These are phyloP conservation scores for Moesziomyces globuligerus DNA, from an alignment of 1,284 basidiomycete genomes.

Conservation along the genomic window DNA sequence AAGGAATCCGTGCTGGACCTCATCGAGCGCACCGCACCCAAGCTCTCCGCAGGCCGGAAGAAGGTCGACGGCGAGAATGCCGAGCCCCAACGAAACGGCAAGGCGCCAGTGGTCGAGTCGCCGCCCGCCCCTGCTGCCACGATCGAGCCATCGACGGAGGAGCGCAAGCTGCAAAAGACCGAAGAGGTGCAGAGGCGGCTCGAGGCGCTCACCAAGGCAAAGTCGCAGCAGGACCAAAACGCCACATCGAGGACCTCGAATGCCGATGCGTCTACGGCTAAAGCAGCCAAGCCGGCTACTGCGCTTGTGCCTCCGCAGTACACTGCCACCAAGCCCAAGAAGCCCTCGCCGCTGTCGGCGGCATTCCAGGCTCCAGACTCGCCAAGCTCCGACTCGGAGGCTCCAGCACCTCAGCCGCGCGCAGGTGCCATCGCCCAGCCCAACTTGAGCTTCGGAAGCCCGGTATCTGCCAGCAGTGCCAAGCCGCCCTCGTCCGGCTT, in stretches of 20 bases:
- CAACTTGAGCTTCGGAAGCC: slow-evolving; percentile 24
- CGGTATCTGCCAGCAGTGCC: slow-evolving; percentile 6
- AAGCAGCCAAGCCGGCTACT: slow-evolving; percentile 8
- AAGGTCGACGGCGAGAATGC: slow-evolving; percentile 9
- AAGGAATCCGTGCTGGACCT: slow-evolving; percentile 55
- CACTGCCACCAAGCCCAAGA: slow-evolving; percentile 50
- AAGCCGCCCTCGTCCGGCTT: slow-evolving; percentile 26
- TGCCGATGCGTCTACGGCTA: slow-evolving; percentile 1
- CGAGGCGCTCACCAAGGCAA: slow-evolving; percentile 44
- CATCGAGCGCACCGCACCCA: slow-evolving; percentile 56
- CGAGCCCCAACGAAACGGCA: slow-evolving; percentile 7
- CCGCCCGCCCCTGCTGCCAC: slow-evolving; percentile 1
- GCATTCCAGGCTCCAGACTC: slow-evolving; percentile 51
- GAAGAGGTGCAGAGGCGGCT: slow-evolving; percentile 52
- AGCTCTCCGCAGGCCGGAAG: slow-evolving; percentile 18
- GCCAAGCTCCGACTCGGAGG: slow-evolving; percentile 46
- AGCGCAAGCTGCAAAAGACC: slow-evolving; percentile 46
- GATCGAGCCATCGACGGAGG: slow-evolving; percentile 7
- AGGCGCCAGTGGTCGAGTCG: not conserved
- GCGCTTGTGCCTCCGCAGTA: slow-evolving; percentile 42
- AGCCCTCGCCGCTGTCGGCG: slow-evolving; percentile 53
- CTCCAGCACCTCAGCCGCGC: slow-evolving; percentile 11
- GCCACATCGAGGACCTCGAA: slow-evolving; percentile 8
- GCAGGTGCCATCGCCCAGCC: slow-evolving; percentile 16
- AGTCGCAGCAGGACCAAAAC: slow-evolving; percentile 21